Conservation (phyloP, 1,284 basidiomycete genomes). For the Xerocomus minutiporus region DNA sequence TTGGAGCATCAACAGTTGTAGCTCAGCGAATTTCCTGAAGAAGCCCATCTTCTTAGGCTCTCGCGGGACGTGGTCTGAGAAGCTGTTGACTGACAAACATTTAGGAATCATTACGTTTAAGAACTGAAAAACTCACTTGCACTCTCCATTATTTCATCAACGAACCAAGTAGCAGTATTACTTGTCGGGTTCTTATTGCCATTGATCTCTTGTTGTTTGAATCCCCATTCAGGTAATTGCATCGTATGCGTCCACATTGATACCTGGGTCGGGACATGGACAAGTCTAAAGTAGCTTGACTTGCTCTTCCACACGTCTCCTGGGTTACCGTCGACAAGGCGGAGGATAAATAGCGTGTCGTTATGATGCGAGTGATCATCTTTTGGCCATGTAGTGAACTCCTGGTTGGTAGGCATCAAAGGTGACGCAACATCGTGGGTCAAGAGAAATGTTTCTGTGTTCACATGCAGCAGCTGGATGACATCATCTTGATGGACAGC, state of each 20-base stretch:
- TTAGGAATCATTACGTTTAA: neutral
- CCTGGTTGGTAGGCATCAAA: constrained; percentile 96
- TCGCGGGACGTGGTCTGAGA: constrained; percentile 43
- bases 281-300: constrained; percentile 82
- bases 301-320: constrained; percentile 88
- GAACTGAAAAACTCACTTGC: constrained; percentile 49
- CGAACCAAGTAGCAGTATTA: constrained; percentile 82
- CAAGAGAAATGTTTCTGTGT: constrained; percentile 78
- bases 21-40: constrained; percentile 90
- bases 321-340: constrained; percentile 67
- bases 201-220: constrained; percentile 96
- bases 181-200: constrained; percentile 93
- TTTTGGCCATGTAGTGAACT: constrained; percentile 88
- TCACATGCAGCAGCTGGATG: constrained; percentile 86
- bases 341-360: constrained; percentile 82
- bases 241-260: constrained; percentile 89
- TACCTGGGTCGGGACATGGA: constrained; percentile 89
- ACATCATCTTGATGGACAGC: constrained; percentile 86
- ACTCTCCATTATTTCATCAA: constrained; percentile 75
- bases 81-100: constrained; percentile 15
- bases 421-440: constrained; percentile 98
- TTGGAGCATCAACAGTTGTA: constrained; percentile 94
- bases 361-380: constrained; percentile 72
- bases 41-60: constrained; percentile 82
- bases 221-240: constrained; percentile 92